A percentile compares a stretch with the other conserved stretches of the same genome.
phyloP scores from a whole-genome alignment of 106 monocot species.

The Xerophyta viscosa region DNA sequence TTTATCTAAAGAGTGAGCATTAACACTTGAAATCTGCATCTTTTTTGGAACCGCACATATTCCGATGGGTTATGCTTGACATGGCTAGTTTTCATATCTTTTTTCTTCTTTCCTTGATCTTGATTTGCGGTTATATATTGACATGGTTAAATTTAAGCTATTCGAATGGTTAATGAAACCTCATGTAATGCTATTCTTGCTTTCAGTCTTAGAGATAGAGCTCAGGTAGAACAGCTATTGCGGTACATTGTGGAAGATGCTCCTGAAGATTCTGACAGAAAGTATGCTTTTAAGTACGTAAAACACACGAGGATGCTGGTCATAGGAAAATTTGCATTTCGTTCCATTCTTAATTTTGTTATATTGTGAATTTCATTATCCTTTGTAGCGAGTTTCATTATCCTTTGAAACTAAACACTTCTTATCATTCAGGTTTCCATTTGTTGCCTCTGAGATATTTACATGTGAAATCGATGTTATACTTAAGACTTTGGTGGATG shows the following conservation, averaged over 20 bases:
- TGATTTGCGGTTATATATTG: no score
- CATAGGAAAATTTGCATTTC: neutral
- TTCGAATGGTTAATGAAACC: neutral
- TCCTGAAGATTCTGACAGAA: conserved; percentile 43
- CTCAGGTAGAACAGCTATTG: conserved; percentile 48
- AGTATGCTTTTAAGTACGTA: conserved; percentile 39
- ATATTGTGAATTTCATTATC: no score
- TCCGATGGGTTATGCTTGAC: no score
- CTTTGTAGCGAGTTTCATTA: no score
- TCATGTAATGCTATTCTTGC: conserved; percentile 1
- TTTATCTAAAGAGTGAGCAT: no score
- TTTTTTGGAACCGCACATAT: no score
- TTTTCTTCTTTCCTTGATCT: no score
- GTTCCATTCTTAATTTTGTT: no score
- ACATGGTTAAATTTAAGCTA: no score
- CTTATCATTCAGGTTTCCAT: conserved; percentile 52
- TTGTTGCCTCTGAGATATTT: conserved; percentile 79
- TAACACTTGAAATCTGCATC: no score
- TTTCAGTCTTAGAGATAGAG: conserved; percentile 45
- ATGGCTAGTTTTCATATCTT: no score
- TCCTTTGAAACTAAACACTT: neutral
- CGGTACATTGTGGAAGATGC: conserved; percentile 45
- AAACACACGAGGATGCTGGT: neutral
- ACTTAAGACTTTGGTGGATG: conserved; percentile 65
- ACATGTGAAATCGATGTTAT: conserved; percentile 74